Evolutionary conservation across 352 stramenopile species (phyloP).

Genomic region (Globisporangium viniferum): DNA sequence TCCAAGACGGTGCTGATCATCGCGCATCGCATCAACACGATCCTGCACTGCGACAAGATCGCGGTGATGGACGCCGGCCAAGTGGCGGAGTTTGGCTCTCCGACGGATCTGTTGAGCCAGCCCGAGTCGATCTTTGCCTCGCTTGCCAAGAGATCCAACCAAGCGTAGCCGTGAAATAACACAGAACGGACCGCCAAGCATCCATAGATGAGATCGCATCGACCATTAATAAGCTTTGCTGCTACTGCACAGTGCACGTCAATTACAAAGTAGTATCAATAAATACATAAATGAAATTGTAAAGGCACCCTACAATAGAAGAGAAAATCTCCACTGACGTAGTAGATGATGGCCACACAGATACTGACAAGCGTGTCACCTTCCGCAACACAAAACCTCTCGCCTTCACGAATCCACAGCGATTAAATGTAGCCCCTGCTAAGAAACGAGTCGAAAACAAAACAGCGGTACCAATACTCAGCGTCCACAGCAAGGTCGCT

Average conservation of each 20-base stretch:
- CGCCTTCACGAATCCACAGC: too few species aligned
- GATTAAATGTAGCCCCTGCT: too few species aligned
- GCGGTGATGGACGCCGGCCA: slow-evolving; percentile 89
- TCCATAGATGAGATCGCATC: neutral
- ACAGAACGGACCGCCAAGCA: too few species aligned
- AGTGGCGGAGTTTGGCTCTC: slow-evolving; percentile 80
- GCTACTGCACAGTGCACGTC: neutral
- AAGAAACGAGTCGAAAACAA: too few species aligned
- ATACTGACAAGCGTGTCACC: too few species aligned
- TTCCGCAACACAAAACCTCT: too few species aligned
- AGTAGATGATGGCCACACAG: too few species aligned
- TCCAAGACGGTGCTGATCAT: slow-evolving; percentile 92
- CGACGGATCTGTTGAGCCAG: slow-evolving; percentile 54
- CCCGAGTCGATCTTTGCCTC: slow-evolving; percentile 32
- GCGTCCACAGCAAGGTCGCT: too few species aligned
- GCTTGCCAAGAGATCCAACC: slow-evolving; percentile 19
- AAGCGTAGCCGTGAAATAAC: neutral
- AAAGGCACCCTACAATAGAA: neutral
- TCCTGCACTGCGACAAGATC: slow-evolving; percentile 93
- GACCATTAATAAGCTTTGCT: too few species aligned
- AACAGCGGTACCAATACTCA: too few species aligned
- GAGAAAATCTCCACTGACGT: too few species aligned
- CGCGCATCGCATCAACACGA: slow-evolving; percentile 94
- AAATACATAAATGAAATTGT: neutral
- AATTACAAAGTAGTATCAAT: neutral